Percentiles rank a stretch among this genome's conserved stretches.
Conservation (phyloP, 2,329 filamentous ascomycete genomes). For the Aspergillus hiratsukae region DNA sequence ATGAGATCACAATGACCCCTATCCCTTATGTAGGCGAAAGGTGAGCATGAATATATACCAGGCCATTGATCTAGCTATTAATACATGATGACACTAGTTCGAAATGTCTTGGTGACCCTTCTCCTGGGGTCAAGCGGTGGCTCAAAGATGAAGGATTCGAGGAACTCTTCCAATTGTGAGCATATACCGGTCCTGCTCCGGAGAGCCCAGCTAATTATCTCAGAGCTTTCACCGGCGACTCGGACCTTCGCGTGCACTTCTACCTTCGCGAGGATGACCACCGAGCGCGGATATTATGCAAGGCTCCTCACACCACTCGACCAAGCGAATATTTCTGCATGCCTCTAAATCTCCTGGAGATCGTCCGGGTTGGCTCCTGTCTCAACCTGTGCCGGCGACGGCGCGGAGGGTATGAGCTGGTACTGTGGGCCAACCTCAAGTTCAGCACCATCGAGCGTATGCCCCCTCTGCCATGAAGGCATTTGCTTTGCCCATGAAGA, state of each 20-base stretch:
- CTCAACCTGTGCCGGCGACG: constrained; percentile 38
- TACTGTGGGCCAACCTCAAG: constrained; percentile 52
- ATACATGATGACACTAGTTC: constrained; percentile 23
- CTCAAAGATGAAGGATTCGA: constrained; percentile 34
- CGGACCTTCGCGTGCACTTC: constrained; percentile 45
- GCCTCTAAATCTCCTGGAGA: constrained; percentile 45
- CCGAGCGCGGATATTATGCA: constrained; percentile 52
- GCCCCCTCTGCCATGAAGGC: constrained; percentile 2
- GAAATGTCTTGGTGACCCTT: constrained; percentile 30
- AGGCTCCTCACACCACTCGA: constrained; percentile 38
- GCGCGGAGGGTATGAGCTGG: constrained; percentile 35
- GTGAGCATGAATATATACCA: constrained; percentile 19
- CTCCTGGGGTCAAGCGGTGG: constrained; percentile 23
- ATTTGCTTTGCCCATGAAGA: neutral
- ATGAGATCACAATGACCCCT: constrained; percentile 23
- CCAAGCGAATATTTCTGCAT: constrained; percentile 47
- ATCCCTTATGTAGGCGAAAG: constrained; percentile 26
- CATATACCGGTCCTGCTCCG: neutral
- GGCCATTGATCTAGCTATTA: neutral
- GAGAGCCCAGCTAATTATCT: neutral
- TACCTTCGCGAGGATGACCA: constrained; percentile 50
- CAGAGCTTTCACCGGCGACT: constrained; percentile 46
- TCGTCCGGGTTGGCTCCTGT: constrained; percentile 34
- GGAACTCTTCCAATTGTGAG: constrained; percentile 37
- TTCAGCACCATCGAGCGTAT: constrained; percentile 54